phyloP scores from a whole-genome alignment of 2,329 filamentous ascomycete species.

The Plectosphaerella sp. region DNA sequence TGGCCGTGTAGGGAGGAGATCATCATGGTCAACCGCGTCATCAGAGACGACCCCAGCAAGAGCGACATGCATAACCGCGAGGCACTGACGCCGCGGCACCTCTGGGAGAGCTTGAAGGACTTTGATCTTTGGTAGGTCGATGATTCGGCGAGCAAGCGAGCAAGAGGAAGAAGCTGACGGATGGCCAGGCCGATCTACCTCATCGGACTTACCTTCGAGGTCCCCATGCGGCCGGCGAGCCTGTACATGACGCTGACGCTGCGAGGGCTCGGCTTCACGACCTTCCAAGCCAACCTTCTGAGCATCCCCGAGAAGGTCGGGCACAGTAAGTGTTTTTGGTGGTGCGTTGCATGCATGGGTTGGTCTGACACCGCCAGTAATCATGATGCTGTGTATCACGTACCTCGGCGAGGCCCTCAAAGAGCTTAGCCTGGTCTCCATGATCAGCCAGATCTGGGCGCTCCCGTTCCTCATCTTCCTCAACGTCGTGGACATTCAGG shows the following conservation, averaged over 20 bases:
- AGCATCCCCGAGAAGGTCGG: slow-evolving; percentile 48
- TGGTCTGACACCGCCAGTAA: not conserved
- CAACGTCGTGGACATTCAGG: slow-evolving; percentile 26
- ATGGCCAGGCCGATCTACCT: slow-evolving; percentile 37
- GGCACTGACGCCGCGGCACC: slow-evolving; percentile 42
- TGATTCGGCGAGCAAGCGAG: slow-evolving; percentile 9
- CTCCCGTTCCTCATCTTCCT: slow-evolving; percentile 52
- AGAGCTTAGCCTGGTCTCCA: slow-evolving; percentile 42
- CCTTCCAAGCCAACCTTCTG: slow-evolving; percentile 59
- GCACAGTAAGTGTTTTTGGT: slow-evolving; percentile 16
- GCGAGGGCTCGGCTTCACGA: slow-evolving; percentile 51
- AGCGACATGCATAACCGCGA: slow-evolving; percentile 58
- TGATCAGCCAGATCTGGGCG: slow-evolving; percentile 51
- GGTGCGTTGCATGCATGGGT: not conserved
- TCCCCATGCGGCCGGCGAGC: slow-evolving; percentile 43
- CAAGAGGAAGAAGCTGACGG: not conserved
- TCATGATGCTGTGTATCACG: slow-evolving; percentile 30
- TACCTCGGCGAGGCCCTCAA: slow-evolving; percentile 40
- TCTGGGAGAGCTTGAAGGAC: slow-evolving; percentile 50
- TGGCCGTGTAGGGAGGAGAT: slow-evolving; percentile 40
- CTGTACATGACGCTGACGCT: slow-evolving; percentile 58
- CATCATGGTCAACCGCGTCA: slow-evolving; percentile 56
- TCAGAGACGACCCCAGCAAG: slow-evolving; percentile 57
- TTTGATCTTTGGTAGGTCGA: slow-evolving; percentile 32
- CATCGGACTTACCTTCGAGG: slow-evolving; percentile 48